Conservation (phyloP, 2,329 filamentous ascomycete species). For the Stylonectria norvegica region DNA sequence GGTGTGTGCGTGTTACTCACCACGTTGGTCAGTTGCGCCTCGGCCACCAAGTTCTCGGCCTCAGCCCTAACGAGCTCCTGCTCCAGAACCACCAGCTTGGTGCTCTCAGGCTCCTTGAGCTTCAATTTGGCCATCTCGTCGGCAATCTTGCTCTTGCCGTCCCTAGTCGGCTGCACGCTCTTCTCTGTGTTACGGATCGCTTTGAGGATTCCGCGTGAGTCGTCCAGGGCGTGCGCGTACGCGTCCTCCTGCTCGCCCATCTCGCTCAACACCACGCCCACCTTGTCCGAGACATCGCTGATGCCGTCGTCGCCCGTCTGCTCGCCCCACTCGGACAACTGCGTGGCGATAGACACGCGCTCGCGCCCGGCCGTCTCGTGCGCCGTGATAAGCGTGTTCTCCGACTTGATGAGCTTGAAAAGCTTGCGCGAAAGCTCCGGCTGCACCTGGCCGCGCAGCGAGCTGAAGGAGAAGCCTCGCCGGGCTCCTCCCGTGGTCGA, state of each 20-base stretch:
- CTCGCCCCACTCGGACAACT: conserved; percentile 96
- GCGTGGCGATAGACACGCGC: conserved; percentile 77
- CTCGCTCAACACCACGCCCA: conserved; percentile 87
- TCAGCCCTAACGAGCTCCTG: conserved; percentile 96
- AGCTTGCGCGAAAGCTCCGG: conserved; percentile 87
- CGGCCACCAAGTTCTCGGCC: conserved; percentile 91
- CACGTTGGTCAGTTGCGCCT: conserved; percentile 93
- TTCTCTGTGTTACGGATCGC: conserved; percentile 92
- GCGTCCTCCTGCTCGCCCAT: conserved; percentile 90
- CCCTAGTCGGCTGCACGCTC: conserved; percentile 88
- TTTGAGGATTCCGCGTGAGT: conserved; percentile 79
- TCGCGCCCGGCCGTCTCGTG: conserved; percentile 84
- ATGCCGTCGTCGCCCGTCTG: conserved; percentile 82
- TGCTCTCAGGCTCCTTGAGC: conserved; percentile 83
- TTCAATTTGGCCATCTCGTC: conserved; percentile 93
- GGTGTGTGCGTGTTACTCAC: conserved; percentile 48
- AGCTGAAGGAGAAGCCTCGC: conserved; percentile 80
- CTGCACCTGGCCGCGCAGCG: conserved; percentile 78
- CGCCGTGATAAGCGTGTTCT: conserved; percentile 81
- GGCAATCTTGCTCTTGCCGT: conserved; percentile 79
- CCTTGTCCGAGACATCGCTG: conserved; percentile 90
- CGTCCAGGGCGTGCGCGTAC: conserved; percentile 84
- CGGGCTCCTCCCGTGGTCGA: conserved; percentile 41
- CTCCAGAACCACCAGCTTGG: conserved; percentile 79
- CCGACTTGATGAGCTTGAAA: conserved; percentile 89